Conservation (phyloP, 805 yeast genomes). For the Nakazawaea wyomingensis region DNA sequence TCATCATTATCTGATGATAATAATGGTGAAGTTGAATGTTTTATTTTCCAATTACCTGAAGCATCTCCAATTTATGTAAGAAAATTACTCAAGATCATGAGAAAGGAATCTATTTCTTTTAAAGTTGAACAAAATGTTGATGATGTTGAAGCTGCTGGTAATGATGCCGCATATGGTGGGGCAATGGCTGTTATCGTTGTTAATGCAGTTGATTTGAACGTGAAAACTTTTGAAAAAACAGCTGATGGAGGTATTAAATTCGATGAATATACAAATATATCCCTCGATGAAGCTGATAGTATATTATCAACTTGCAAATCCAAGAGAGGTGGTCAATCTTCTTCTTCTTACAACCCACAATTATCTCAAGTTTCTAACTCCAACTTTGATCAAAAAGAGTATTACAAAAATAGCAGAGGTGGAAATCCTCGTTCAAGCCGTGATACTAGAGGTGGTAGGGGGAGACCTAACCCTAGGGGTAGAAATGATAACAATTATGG, state of each 20-base stretch:
- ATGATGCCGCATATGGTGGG: constrained; percentile 79
- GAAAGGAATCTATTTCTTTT: constrained; percentile 29
- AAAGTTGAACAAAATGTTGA: constrained; percentile 21
- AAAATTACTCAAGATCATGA: constrained; percentile 33
- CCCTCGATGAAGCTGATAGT: constrained; percentile 59
- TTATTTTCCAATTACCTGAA: constrained; percentile 35
- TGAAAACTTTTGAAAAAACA: constrained; percentile 67
- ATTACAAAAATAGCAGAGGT: constrained; percentile 7
- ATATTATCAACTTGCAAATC: constrained; percentile 38
- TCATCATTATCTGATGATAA: constrained; percentile 15
- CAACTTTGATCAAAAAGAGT: constrained; percentile 10
- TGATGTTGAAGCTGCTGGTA: constrained; percentile 28
- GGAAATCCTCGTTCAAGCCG: not conserved
- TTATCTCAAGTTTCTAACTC: constrained; percentile 10
- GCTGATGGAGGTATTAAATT: constrained; percentile 70
- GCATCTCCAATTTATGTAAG: constrained; percentile 34
- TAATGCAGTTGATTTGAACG: constrained; percentile 53
- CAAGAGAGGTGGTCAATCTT: constrained; percentile 27
- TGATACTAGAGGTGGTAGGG: constrained; percentile 7
- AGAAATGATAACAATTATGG: constrained; percentile 12
- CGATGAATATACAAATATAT: constrained; percentile 76
- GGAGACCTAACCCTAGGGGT: constrained; percentile 7
- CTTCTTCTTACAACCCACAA: constrained; percentile 6
- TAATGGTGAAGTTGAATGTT: constrained; percentile 30
- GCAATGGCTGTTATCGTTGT: constrained; percentile 66